A percentile compares a stretch with the other conserved stretches of the same genome.
These are phyloP conservation scores for Lachnellula occidentalis DNA, from an alignment of 2,329 filamentous ascomycete genomes.

Conservation along the genomic window DNA sequence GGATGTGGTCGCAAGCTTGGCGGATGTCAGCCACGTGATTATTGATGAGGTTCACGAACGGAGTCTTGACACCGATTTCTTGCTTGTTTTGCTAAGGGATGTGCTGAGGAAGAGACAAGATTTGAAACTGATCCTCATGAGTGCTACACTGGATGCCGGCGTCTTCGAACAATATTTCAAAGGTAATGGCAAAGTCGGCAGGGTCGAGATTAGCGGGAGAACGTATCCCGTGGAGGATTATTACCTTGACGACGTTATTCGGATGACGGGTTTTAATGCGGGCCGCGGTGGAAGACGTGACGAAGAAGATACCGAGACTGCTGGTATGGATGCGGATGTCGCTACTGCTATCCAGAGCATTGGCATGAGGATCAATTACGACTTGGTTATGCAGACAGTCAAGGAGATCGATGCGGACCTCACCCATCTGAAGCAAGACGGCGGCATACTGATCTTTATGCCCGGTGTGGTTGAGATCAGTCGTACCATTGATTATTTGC, in stretches of 20 bases:
- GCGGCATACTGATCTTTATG: slow-evolving; percentile 92
- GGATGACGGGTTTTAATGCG: slow-evolving; percentile 66
- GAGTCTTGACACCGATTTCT: slow-evolving; percentile 89
- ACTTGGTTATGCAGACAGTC: slow-evolving; percentile 74
- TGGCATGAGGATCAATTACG: slow-evolving; percentile 86
- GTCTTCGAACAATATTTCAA: slow-evolving; percentile 83
- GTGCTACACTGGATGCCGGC: slow-evolving; percentile 84
- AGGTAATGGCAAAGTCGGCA: slow-evolving; percentile 63
- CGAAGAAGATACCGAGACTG: slow-evolving; percentile 39
- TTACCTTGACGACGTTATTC: slow-evolving; percentile 83
- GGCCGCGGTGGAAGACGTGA: slow-evolving; percentile 34
- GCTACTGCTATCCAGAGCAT: slow-evolving; percentile 67
- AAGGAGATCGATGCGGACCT: slow-evolving; percentile 76
- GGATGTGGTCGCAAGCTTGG: slow-evolving; percentile 74
- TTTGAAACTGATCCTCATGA: slow-evolving; percentile 91
- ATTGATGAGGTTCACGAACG: slow-evolving; percentile 97
- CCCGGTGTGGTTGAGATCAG: slow-evolving; percentile 91
- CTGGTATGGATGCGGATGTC: slow-evolving; percentile 49
- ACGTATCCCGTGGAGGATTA: slow-evolving; percentile 87
- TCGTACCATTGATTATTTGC: slow-evolving; percentile 65
- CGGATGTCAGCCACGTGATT: slow-evolving; percentile 88
- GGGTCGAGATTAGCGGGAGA: slow-evolving; percentile 80
- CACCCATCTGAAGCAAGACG: slow-evolving; percentile 56
- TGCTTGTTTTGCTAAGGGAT: slow-evolving; percentile 80
- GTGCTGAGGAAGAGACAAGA: slow-evolving; percentile 70